These are phyloP conservation scores for Plasmodium gonderi DNA, from an alignment of 169 alveolate species.

Conservation along the genomic window DNA sequence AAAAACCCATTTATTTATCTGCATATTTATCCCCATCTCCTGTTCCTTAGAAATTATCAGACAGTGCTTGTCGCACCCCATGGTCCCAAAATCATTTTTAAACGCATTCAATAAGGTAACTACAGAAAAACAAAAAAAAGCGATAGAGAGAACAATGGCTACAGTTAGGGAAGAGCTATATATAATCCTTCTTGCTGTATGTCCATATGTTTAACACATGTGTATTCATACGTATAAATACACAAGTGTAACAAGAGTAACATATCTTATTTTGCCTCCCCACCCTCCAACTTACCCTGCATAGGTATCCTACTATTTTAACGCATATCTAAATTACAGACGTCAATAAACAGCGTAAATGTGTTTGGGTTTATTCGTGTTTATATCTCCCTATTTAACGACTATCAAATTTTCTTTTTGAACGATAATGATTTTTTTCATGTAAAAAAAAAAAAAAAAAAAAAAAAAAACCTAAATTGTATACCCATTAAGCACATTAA, in stretches of 20 bases:
- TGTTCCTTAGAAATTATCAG: constrained; percentile 61
- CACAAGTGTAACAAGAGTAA: too few species aligned
- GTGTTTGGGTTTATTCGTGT: constrained; percentile 5
- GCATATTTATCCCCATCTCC: neutral
- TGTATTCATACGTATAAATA: too few species aligned
- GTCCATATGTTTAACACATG: too few species aligned
- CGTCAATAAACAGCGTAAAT: constrained; percentile 1
- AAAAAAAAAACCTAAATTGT: too few species aligned
- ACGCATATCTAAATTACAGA: constrained; percentile 34
- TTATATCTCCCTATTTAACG: neutral
- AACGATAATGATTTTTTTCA: neutral
- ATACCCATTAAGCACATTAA: neutral
- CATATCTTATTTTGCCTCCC: too few species aligned
- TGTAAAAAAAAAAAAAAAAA: neutral
- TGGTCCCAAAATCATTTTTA: constrained; percentile 37
- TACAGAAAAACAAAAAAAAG: neutral
- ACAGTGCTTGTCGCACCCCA: constrained; percentile 69
- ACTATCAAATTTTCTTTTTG: neutral
- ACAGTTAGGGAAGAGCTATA: too few species aligned
- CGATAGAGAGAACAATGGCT: neutral
- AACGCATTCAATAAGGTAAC: constrained; percentile 57
- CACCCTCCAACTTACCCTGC: neutral
- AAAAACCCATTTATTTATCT: too few species aligned
- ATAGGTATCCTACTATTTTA: constrained; percentile 53
- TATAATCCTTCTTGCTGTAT: too few species aligned